Evolutionary conservation across 768 basidiomycete species (phyloP), one percentile per base, ranked within the genome.

Genomic region (Candolleomyces aberdarensis): DNA sequence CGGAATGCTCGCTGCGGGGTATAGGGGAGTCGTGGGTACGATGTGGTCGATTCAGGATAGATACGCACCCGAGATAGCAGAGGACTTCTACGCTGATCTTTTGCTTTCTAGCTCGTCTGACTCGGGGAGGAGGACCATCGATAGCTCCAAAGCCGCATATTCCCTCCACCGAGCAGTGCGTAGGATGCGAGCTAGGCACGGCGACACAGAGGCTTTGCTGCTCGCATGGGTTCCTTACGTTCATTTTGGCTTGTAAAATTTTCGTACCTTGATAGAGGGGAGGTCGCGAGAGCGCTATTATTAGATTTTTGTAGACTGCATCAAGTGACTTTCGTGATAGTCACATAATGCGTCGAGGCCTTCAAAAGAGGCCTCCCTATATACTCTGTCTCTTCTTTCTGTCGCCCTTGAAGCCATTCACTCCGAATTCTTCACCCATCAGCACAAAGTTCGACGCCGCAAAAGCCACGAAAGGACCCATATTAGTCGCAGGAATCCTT

Each of bases 11-110:
- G 58, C 69, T n/a, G 70, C 66, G 20, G 70, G 70, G 14, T 69
- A 65, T 61, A 49, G 63, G 19, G 61, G 75, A n/a, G 74, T 75
- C 5, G 63, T 79, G 5, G 76, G 66, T 3, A 77, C 78, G 22
- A 73, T 78, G 72, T 78, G 78, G 77, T 68, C 70, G 3, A 75
- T 77, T 50, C 57, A 54, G 0, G 77, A 78, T 57, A 19, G 26
- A 9, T 63, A 71, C 60, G 76, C 67, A 2, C 74, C 76, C 11
- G 26, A 14, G 6, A 54, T 78, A 10, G 67, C 74, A 0, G 63
- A 63, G 32, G 60, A 67, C 2, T 69, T 77, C 11, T 78, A 78
- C 59, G 15, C 4, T 5, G 22, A 66, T 6, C 36, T 36, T 8
- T 51, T 51, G 20, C 49, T 22, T 20, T 8, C 9, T 9, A 10